Evolutionary conservation across 306 rosid genomes (phyloP).

Genomic region (Pueraria montana): DNA sequence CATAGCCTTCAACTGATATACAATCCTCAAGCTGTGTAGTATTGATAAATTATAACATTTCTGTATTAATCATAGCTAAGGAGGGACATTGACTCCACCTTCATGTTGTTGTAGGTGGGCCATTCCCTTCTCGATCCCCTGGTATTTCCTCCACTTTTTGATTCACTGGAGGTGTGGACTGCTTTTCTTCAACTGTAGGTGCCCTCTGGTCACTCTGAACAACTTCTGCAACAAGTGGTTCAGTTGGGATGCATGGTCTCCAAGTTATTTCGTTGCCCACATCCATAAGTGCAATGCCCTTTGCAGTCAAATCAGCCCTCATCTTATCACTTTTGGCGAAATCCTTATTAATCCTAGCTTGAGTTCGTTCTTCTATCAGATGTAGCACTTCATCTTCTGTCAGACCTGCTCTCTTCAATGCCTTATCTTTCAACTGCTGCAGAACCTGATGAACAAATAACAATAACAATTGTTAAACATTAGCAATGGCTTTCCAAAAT

Average conservation of each 20-base stretch:
- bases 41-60: conserved; percentile 49
- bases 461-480: conserved; percentile 26
- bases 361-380: conserved; percentile 74
- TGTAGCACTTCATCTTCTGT: conserved; percentile 73
- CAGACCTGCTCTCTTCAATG: conserved; percentile 80
- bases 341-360: conserved; percentile 83
- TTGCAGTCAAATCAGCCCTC: conserved; percentile 71
- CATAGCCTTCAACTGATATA: conserved; percentile 30
- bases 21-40: conserved; percentile 33
- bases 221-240: conserved; percentile 45
- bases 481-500: not conserved
- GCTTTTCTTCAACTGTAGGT: conserved; percentile 47
- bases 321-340: conserved; percentile 77
- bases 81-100: conserved; percentile 24
- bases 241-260: conserved; percentile 76
- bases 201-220: conserved; percentile 44
- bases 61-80: conserved; percentile 38
- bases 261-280: conserved; percentile 81
- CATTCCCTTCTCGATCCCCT: conserved; percentile 45
- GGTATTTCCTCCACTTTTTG: conserved; percentile 35
- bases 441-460: conserved; percentile 66
- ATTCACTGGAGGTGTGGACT: conserved; percentile 23
- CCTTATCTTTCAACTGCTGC: conserved; percentile 81
- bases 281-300: conserved; percentile 94
- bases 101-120: conserved; percentile 38